Evolutionary conservation across 139 green algal genomes (phyloP).

Genomic region (Chlamydomonas eustigma): DNA sequence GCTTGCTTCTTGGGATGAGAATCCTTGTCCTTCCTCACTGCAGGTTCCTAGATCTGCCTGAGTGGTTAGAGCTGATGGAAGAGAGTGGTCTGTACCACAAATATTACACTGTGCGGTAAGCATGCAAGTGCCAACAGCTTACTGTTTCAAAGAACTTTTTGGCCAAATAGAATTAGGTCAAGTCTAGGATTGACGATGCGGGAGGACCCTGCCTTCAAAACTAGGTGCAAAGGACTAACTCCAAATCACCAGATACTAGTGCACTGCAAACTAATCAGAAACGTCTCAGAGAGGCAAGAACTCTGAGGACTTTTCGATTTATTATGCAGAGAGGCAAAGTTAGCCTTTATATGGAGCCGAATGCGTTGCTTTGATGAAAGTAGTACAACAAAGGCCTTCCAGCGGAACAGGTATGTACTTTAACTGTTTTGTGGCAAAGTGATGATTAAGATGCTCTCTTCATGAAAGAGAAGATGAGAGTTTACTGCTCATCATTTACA

Average conservation of each 20-base stretch:
- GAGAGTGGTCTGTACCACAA: slow-evolving; percentile 3
- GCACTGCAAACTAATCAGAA: no score
- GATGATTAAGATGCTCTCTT: not conserved
- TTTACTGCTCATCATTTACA: not conserved
- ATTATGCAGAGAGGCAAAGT: slow-evolving; percentile 39
- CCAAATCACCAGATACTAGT: no score
- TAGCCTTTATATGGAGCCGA: slow-evolving; percentile 43
- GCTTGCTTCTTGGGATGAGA: no score
- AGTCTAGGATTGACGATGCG: no score
- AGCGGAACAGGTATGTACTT: not conserved
- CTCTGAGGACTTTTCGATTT: slow-evolving; percentile 11
- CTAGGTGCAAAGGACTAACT: no score
- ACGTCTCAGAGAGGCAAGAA: no score
- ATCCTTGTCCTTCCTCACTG: no score
- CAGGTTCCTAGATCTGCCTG: not conserved
- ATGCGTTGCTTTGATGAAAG: slow-evolving; percentile 32
- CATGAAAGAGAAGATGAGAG: not conserved
- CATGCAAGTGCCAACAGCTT: no score
- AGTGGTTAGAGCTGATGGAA: slow-evolving; percentile 32
- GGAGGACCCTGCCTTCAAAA: no score
- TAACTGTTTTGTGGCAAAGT: not conserved
- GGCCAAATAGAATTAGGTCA: no score
- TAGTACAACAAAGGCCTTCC: not conserved
- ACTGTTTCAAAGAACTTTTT: no score
- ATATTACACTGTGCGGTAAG: slow-evolving; percentile 12